Evolutionary conservation across 805 yeast species (phyloP), one percentile per base, ranked within the genome.

Genomic region (Yamadazyma nakazawae): DNA sequence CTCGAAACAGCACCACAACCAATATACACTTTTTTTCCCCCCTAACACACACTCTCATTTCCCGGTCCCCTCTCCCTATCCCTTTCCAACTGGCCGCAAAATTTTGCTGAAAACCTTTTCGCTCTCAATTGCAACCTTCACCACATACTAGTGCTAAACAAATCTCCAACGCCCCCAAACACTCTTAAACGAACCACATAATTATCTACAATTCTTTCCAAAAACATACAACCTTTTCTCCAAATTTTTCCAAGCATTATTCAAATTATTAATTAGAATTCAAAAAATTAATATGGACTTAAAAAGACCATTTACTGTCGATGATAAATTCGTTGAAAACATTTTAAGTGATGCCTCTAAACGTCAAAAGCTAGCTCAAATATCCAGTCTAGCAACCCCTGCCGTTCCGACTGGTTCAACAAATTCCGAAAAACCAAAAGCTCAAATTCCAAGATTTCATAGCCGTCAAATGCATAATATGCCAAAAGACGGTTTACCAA

Each of bases 401-500:
- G n/a, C 32, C n/a, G n/a, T 28, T 28, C 32, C 4, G 9, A 13
- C 42, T 17, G 26, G n/a, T 7, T n/a, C 45, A 14, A 25, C 9
- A 12, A 5, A 16, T 3, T 32, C 21, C 8, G 16, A n/a, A 4
- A 35, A 21, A 34, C 34, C 35, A 34, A 26, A 28, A 14, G 18
- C 40, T 13, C 46, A 43, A 21, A 31, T 30, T 17, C 41, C 46
- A 14, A 26, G 41, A 31, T 36, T 43, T 31, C 46, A 43, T 31
- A 36, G 32, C 41, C 46, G 46, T 8, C 44, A 61, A 21, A 49
- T 66, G 18, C 73, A 72, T 46, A 58, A 66, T 11, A 60, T 68
- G n/a, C 76, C 76, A 1, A 56, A 64, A 14, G 52, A 53, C n/a
- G 61, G 64, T 16, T 41, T 70, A 8, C 75, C 76, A 3, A 59